Conservation (phyloP, 768 basidiomycete species). For the Exidia glandulosa region DNA sequence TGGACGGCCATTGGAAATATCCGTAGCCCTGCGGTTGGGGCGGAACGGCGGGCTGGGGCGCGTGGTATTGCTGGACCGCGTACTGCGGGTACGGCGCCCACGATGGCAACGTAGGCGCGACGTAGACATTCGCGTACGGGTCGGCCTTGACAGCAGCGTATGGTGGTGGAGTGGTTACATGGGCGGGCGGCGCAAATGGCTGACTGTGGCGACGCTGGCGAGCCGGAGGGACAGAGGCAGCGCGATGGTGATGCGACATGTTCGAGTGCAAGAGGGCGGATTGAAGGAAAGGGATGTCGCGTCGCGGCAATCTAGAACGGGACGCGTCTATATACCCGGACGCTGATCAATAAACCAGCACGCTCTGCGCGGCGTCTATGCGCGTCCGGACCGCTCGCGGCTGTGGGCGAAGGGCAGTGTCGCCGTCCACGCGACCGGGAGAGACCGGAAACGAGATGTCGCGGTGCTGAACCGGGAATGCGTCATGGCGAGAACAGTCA, state of each 20-base stretch:
- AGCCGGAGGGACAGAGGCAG: not conserved
- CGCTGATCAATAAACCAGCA: too few relatives aligned
- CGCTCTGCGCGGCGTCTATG: too few relatives aligned
- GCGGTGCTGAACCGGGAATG: too few relatives aligned
- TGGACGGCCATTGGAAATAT: not conserved
- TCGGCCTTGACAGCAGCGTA: not conserved
- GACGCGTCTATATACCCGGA: too few relatives aligned
- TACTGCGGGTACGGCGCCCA: not conserved
- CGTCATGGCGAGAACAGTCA: too few relatives aligned
- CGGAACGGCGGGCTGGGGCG: not conserved
- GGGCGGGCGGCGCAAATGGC: not conserved
- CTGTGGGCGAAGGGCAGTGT: too few relatives aligned
- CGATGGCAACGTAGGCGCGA: not conserved
- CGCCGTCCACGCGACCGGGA: too few relatives aligned
- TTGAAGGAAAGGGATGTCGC: too few relatives aligned
- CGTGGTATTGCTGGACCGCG: not conserved
- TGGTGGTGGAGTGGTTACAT: not conserved
- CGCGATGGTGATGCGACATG: not conserved
- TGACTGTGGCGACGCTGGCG: not conserved
- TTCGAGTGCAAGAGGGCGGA: too few relatives aligned
- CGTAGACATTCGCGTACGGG: not conserved
- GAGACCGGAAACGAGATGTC: too few relatives aligned
- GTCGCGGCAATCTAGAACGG: too few relatives aligned
- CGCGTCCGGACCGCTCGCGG: too few relatives aligned
- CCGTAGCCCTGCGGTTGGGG: not conserved